phyloP scores from a whole-genome alignment of 495 filamentous ascomycete species.

The Zalerion maritima region DNA sequence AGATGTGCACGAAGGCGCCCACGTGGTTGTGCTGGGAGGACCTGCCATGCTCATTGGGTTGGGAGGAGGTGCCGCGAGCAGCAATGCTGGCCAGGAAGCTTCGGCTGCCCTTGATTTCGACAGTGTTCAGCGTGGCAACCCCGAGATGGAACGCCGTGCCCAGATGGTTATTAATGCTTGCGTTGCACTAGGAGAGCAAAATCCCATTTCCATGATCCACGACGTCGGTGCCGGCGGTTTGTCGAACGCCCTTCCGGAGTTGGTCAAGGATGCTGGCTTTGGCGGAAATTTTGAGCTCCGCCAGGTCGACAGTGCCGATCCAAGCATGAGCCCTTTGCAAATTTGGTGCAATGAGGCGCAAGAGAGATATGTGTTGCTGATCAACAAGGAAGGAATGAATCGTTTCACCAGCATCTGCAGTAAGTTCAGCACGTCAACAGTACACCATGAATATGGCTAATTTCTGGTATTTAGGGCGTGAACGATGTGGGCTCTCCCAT shows the following conservation, averaged over 20 bases:
- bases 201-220: constrained; percentile 90
- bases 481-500: constrained; percentile 87
- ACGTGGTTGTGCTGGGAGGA: constrained; percentile 83
- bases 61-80: constrained; percentile 88
- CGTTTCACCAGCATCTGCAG: constrained; percentile 69
- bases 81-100: constrained; percentile 73
- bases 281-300: constrained; percentile 85
- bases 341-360: constrained; percentile 98
- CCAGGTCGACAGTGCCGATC: constrained; percentile 79
- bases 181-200: constrained; percentile 62
- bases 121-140: constrained; percentile 87
- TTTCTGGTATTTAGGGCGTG: constrained; percentile 35
- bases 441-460: too few species aligned
- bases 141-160: constrained; percentile 85
- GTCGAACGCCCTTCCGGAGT: constrained; percentile 82
- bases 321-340: constrained; percentile 82
- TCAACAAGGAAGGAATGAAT: constrained; percentile 65
- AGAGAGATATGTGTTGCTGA: constrained; percentile 80
- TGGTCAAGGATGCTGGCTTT: constrained; percentile 79
- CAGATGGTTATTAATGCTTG: constrained; percentile 89
- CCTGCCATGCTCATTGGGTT: constrained; percentile 96
- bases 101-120: constrained; percentile 88
- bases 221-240: constrained; percentile 93
- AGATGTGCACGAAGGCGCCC: constrained; percentile 66
- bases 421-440: constrained; percentile 24